Evolutionary conservation across 164 flowering plant species (phyloP), one percentile per base, ranked within the genome.

Genomic region (Annona cherimola): DNA sequence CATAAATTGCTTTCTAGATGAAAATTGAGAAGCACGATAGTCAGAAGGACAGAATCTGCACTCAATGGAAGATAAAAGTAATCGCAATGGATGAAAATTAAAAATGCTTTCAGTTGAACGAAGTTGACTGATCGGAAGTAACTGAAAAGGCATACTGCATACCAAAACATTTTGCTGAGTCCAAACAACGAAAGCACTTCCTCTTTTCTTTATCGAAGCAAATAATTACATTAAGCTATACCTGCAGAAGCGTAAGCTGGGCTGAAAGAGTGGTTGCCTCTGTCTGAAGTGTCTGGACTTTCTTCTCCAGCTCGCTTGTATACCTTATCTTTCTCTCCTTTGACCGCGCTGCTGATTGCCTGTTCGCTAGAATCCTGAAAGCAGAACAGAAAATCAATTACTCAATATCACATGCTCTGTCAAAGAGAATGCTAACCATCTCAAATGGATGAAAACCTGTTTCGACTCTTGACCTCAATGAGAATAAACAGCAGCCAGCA

Each of bases 321-420:
- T 93, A 93, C 3, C 91, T 83, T 5, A 80, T 84, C 74, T 91
- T 93, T 81, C 98, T 82, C 84, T 93, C 98, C 81, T 93, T 93
- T 7, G 98, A 93, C 14, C 98, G 86, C 8, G 98, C 98, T 8
- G 98, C 98, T 45, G 98, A 93, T 76, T 93, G 97, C 76, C 98
- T 84, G 79, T 93, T 93, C 35, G 97, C 98, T 67, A 93, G 90
- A 82, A 93, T 91, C 86, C 98, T 93, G 71, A 71, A 80, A 55
- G 18, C 6, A 60, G 46, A 60, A 60, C 60, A 1, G 1, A 2
- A 70, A 60, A 61, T 60, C 19, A 55, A 59, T 16, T 16, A 45
- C 50, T 8, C 50, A 45, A 45, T 45, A 4, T 45, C 9, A 45
- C 50, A 45, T 8, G 9, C 9, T 45, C 9, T 8, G 9, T 45